A percentile compares a stretch with the other conserved stretches of the same genome.
phyloP scores from a whole-genome alignment of 2,329 filamentous ascomycete species.

The Phialophora chinensis region DNA sequence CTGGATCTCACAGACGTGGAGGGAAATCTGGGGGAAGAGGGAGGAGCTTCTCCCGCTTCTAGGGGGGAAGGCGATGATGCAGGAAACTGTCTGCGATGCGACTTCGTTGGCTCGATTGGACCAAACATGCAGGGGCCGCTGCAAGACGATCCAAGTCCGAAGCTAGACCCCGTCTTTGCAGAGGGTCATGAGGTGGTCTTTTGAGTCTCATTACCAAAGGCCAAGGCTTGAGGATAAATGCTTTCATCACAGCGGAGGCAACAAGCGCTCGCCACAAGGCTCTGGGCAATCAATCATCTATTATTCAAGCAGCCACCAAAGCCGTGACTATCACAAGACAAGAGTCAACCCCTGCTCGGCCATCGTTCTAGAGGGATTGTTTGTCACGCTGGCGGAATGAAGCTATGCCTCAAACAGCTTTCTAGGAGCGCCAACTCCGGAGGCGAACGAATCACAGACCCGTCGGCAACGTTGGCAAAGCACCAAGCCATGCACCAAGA shows the following conservation, averaged over 20 bases:
- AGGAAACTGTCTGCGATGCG: background rate
- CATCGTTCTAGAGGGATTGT: background rate
- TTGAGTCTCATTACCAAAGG: background rate
- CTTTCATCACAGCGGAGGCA: background rate
- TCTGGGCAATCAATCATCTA: slow-evolving; percentile 5
- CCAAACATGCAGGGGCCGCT: slow-evolving; percentile 6
- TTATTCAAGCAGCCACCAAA: background rate
- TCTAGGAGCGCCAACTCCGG: slow-evolving; percentile 12
- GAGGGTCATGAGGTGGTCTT: background rate
- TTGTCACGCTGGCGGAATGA: slow-evolving; percentile 13
- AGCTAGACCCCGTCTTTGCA: slow-evolving; percentile 1
- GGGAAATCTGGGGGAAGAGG: slow-evolving; percentile 11
- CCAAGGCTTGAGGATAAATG: slow-evolving; percentile 9
- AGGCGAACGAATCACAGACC: slow-evolving; percentile 14
- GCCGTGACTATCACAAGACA: background rate
- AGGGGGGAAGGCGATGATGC: background rate
- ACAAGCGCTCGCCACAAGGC: slow-evolving; percentile 5
- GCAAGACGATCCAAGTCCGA: background rate
- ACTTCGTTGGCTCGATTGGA: slow-evolving; percentile 7
- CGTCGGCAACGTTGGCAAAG: slow-evolving; percentile 3
- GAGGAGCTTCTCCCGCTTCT: slow-evolving; percentile 7
- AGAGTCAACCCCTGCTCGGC: background rate
- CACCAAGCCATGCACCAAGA: background rate
- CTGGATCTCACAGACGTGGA: slow-evolving; percentile 9
- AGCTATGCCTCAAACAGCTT: slow-evolving; percentile 2